Base-by-base conservation (phyloP, 768 basidiomycete species). In the button mushroom (Agaricus bisporus) region DNA sequence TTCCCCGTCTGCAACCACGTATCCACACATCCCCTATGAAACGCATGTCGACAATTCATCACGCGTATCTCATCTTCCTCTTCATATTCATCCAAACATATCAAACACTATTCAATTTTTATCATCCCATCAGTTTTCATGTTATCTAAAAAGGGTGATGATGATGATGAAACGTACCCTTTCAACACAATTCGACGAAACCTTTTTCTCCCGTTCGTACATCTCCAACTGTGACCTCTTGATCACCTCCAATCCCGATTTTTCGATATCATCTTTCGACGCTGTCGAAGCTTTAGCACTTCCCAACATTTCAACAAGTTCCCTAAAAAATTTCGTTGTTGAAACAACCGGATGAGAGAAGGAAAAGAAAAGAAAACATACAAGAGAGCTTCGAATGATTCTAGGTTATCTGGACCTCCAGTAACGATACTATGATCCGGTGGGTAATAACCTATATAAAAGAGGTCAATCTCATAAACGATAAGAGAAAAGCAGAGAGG, bases 21-120 rank as follows among this genome's bases (percentile, higher is more conserved):
- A 63, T 97, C 94, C 5, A 97, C 91, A 60, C 94, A 97, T 18
- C 66, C 70, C 62, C 83, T 83, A 64, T 98, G 94, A 77, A 94
- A 98, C n/a, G 81, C 85, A 69, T 98, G 94, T 58, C 81, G 79
- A 68, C 95, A 97, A 5, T 70, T 70, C 72, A 98, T 77, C 32
- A 97, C 69, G 22, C 95, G 83, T 45, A 95, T 69, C 25, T 92
- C 84, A 42, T 92, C 89, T 41, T 88, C 85, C 1, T 73, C 64
- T 29, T 78, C 76, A 67, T 97, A 97, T 51, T 95, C 91, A 52
- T 91, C 88, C 47, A 95, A 72, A 64, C 94, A 98, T 36, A 97
- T 86, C 56, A 91, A 72, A 63, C 88, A 91, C 86, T 89, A 59
- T 5, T 55, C 5, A 10, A 29, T 5, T 5, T 29, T 5, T 29